Base-by-base conservation (phyloP, 768 basidiomycete genomes). In the Tephrocybe sp. region DNA sequence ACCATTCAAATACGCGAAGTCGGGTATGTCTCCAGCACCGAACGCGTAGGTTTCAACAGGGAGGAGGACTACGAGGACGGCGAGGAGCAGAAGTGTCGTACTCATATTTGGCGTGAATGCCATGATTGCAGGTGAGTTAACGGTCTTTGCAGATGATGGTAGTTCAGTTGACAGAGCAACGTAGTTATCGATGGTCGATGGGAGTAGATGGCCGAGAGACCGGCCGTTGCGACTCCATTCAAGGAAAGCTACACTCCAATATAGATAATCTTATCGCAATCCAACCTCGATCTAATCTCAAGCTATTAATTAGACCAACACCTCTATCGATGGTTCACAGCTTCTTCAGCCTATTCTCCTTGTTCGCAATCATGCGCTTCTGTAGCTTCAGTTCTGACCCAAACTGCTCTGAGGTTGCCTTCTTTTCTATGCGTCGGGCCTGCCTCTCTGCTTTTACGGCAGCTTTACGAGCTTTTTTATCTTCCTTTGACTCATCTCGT, bases 401-500 rank as follows among this genome's bases (percentile, higher is more conserved):
- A 59, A 86, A 92, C 53, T 77, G 69, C 45, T 86, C 82, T 55
- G 81, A 83, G 22, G 66, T 82, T 4, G 68, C 67, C 59, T 85
- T 90, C 67, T 91, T 92, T 52, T 85, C 81, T 12, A 64, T 67
- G 44, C 88, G 74, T 30, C 89, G 79, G 19, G 64, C 62, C 61
- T 86, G 86, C 41, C 83, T 77, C 45, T 83, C 83, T 2, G 68
- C 72, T 61, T 88, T 92, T 4, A 85, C 76, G 2, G 79, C 82
- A 21, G 78, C 72, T 63, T 92, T 92, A 23, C 89, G 76, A 0
- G 77, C 75, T 58, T 76, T 87, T 64, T 84, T 92, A 42, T 80
- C 86, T 53, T 88, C 88, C 53, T 76, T 77, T 0, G 83, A 77
- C 67, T 99, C 97, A 52, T 83, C 75, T 47, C 86, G 84, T 0